Percentiles rank a stretch among this genome's conserved stretches.
Evolutionary conservation across 1,284 basidiomycete species (phyloP).

Genomic region (Stygiomarasmius scandens): DNA sequence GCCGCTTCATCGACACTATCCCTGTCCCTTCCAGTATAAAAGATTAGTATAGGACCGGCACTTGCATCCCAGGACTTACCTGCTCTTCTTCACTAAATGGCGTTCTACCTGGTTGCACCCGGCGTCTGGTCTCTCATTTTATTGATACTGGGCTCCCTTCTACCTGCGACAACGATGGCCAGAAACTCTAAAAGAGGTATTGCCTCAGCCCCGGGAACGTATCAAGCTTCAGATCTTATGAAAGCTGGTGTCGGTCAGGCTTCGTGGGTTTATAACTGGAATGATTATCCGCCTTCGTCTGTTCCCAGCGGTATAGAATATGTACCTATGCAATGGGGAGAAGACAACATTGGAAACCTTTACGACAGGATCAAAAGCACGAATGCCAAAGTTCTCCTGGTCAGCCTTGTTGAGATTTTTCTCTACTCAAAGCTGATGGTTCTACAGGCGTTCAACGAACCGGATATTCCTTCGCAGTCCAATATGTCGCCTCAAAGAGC

Average conservation of each 20-base stretch:
- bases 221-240: background rate
- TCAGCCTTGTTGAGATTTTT: too few species aligned
- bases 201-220: background rate
- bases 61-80: too few species aligned
- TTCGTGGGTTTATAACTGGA: conserved; percentile 17
- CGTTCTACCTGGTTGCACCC: too few species aligned
- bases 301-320: conserved; percentile 7
- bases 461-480: conserved; percentile 6
- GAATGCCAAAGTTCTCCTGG: conserved; percentile 10
- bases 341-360: conserved; percentile 5
- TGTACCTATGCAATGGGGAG: conserved; percentile 18
- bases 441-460: conserved; percentile 13
- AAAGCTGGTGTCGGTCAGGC: conserved; percentile 1
- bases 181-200: conserved; percentile 12
- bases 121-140: too few species aligned
- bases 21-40: too few species aligned
- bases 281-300: background rate
- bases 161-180: background rate
- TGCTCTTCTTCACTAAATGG: too few species aligned
- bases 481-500: conserved; percentile 19
- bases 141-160: too few species aligned
- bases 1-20: too few species aligned
- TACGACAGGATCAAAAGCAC: background rate
- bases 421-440: too few species aligned
- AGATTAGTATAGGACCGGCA: too few species aligned